Conservation (phyloP, 331 rosid species). For the Malus hybrid region DNA sequence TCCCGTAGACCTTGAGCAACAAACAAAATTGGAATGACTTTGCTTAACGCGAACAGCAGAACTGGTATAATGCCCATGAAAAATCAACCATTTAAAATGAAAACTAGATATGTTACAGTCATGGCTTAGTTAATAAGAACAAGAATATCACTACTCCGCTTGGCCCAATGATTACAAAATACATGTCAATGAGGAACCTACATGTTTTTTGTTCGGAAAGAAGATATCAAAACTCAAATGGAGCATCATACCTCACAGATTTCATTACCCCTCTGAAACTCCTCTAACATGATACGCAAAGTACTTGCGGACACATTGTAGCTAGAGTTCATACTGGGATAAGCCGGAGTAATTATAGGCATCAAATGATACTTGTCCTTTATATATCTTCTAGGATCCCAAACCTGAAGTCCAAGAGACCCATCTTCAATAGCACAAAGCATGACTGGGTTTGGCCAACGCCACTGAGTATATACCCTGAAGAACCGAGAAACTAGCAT, state of each 20-base stretch:
- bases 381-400: conserved; percentile 97
- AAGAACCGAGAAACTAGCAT: conserved; percentile 96
- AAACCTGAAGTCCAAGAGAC: conserved; percentile 81
- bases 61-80: background rate
- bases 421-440: conserved; percentile 89
- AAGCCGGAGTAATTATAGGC: conserved; percentile 99
- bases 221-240: conserved; percentile 2
- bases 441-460: conserved; percentile 99
- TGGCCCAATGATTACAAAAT: background rate
- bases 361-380: conserved; percentile 75
- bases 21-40: background rate
- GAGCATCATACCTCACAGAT: conserved; percentile 67
- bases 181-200: background rate
- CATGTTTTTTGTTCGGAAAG: background rate
- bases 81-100: background rate
- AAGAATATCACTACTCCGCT: background rate
- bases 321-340: conserved; percentile 98
- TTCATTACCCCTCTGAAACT: conserved; percentile 91
- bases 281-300: conserved; percentile 76
- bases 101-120: background rate
- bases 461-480: conserved; percentile 92
- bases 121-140: background rate
- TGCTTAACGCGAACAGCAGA: too few species aligned
- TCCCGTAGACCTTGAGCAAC: background rate
- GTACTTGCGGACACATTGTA: conserved; percentile 94